Conservation (phyloP, 352 stramenopile species). For the Globisporangium megalacanthum region DNA sequence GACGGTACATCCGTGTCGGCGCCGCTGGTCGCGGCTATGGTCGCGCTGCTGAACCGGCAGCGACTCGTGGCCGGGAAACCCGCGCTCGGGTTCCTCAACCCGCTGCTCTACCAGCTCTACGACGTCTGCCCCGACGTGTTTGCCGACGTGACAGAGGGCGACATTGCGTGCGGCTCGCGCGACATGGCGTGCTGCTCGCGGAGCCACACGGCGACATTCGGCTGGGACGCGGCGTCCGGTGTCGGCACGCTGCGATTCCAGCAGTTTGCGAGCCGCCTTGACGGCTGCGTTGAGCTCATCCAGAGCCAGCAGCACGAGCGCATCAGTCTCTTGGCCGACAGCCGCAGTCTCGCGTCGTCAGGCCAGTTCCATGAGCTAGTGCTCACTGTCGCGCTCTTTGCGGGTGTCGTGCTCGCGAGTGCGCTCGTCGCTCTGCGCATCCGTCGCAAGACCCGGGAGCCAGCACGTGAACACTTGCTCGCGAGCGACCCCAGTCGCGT, state of each 20-base stretch:
- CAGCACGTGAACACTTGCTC: conserved; percentile 53
- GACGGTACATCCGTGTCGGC: conserved; percentile 75
- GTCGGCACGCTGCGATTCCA: conserved; percentile 51
- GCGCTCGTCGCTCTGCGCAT: conserved; percentile 37
- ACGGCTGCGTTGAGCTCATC: conserved; percentile 29
- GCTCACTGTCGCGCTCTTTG: conserved; percentile 25
- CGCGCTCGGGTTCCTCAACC: conserved; percentile 65
- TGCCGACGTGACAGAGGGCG: conserved; percentile 51
- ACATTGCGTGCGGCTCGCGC: conserved; percentile 45
- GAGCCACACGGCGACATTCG: conserved; percentile 38
- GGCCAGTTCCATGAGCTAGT: conserved; percentile 24
- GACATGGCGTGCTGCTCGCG: conserved; percentile 43
- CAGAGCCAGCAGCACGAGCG: background rate
- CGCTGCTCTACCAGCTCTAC: conserved; percentile 59
- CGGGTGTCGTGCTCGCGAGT: conserved; percentile 24
- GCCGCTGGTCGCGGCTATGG: conserved; percentile 57
- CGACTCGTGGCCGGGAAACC: conserved; percentile 28
- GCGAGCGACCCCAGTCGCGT: conserved; percentile 14
- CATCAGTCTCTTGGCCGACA: conserved; percentile 12
- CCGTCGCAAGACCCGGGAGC: conserved; percentile 29
- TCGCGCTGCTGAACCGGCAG: conserved; percentile 50
- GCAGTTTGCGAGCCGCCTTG: conserved; percentile 31
- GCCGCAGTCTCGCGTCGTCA: conserved; percentile 1
- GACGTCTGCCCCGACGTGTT: conserved; percentile 66
- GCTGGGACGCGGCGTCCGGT: conserved; percentile 68